Percentiles rank a stretch among this genome's conserved stretches.
Conservation (phyloP, 148 eudicot species). For the Talinum fruticosum region DNA sequence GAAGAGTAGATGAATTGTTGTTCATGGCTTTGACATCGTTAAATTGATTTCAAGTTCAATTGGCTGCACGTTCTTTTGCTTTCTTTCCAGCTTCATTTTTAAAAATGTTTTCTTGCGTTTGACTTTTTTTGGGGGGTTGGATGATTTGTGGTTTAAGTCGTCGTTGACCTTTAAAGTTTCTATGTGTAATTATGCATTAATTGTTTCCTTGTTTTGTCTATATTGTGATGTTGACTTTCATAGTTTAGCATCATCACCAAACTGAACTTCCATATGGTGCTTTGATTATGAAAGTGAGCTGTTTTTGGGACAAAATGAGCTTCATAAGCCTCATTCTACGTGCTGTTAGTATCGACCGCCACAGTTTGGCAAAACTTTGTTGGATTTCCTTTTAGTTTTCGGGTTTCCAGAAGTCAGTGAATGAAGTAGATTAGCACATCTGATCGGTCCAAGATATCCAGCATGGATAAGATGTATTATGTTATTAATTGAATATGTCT, state of each 20-base stretch:
- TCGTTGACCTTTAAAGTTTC: background rate
- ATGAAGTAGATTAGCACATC: background rate
- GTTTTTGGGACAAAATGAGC: background rate
- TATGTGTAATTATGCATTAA: background rate
- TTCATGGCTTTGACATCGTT: background rate
- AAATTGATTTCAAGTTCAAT: background rate
- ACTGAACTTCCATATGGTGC: background rate
- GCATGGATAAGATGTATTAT: too few species aligned
- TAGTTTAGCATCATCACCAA: background rate
- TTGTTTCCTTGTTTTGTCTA: background rate
- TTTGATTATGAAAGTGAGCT: background rate
- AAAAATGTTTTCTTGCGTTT: background rate
- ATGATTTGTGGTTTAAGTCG: background rate
- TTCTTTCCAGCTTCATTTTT: background rate
- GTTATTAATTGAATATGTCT: background rate
- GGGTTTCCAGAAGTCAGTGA: background rate
- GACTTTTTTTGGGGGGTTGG: background rate
- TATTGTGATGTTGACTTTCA: background rate
- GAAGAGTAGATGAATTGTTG: background rate
- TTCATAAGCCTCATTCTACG: background rate
- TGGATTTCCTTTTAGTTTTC: background rate
- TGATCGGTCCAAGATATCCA: too few species aligned
- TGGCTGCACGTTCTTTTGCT: background rate
- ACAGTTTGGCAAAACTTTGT: background rate
- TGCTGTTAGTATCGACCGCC: background rate